Evolutionary conservation across 2,329 filamentous ascomycete genomes (phyloP).

Genomic region (Ophiostoma pallidulum): DNA sequence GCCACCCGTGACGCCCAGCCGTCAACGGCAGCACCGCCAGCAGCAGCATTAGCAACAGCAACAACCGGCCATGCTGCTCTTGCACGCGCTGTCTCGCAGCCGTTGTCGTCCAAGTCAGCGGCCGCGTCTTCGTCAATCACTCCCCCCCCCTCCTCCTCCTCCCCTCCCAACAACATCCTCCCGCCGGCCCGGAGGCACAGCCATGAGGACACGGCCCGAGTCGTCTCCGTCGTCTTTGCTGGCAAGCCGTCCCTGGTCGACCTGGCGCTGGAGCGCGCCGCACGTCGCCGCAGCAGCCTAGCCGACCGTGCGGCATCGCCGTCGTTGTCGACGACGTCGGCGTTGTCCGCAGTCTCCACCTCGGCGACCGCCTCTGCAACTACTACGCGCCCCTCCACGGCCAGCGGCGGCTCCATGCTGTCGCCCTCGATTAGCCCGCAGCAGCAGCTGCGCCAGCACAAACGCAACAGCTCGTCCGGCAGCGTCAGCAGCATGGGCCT

Average conservation of each 20-base stretch:
- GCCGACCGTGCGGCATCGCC: conserved; percentile 2
- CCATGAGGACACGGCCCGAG: conserved; percentile 46
- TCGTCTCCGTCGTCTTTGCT: conserved; percentile 49
- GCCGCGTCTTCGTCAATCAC: too few relatives aligned
- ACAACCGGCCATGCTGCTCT: too few relatives aligned
- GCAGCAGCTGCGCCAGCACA: conserved; percentile 5
- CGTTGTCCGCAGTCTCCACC: conserved; percentile 18
- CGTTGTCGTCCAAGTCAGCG: too few relatives aligned
- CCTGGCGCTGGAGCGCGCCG: conserved; percentile 24
- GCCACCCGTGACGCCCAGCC: too few relatives aligned
- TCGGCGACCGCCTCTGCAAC: conserved; percentile 7
- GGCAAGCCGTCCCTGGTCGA: conserved; percentile 51
- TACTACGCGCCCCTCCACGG: conserved; percentile 2
- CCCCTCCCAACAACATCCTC: background rate
- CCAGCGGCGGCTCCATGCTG: conserved; percentile 4
- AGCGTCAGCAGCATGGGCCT: conserved; percentile 4
- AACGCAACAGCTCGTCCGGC: conserved; percentile 7
- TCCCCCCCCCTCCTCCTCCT: background rate
- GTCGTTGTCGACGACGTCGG: conserved; percentile 20
- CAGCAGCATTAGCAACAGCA: too few relatives aligned
- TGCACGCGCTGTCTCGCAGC: too few relatives aligned
- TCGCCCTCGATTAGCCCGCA: conserved; percentile 4
- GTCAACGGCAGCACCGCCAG: background rate
- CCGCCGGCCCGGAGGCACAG: conserved; percentile 26
- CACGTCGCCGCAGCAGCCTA: conserved; percentile 21